Conservation (phyloP, 139 green algal genomes). For the Nannochloris sp. region DNA sequence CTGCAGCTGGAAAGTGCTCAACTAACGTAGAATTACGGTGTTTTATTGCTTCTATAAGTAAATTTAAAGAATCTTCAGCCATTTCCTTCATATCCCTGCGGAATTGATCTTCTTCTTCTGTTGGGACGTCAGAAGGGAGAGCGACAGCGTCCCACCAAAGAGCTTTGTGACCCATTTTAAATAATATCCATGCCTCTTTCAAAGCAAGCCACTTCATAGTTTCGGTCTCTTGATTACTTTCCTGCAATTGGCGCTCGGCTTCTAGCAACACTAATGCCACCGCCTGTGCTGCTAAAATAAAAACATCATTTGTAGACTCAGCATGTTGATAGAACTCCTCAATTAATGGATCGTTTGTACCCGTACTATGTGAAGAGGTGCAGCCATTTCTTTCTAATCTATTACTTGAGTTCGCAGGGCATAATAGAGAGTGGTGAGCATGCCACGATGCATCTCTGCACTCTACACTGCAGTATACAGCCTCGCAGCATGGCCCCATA, state of each 20-base stretch:
- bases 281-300: conserved; percentile 9
- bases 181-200: conserved; percentile 44
- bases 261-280: neutral
- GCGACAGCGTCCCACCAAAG: conserved; percentile 83
- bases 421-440: neutral
- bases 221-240: neutral
- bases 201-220: conserved; percentile 30
- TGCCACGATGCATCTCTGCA: neutral
- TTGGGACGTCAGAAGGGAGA: conserved; percentile 54
- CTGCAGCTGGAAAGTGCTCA: conserved; percentile 45
- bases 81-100: conserved; percentile 45
- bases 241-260: neutral
- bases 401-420: neutral
- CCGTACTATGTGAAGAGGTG: too few relatives aligned
- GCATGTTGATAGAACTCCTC: conserved; percentile 4
- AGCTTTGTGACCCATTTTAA: conserved; percentile 60
- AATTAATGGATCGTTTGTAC: neutral
- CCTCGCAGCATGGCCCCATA: neutral
- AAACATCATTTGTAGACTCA: conserved; percentile 2
- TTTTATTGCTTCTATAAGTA: conserved; percentile 50
- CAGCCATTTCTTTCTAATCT: too few relatives aligned
- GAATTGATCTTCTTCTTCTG: conserved; percentile 32
- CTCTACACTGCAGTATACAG: conserved; percentile 1
- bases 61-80: conserved; percentile 59
- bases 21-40: conserved; percentile 1